Percentiles rank a stretch among this genome's conserved stretches.
Conservation (phyloP, 2,329 filamentous ascomycete genomes). For the Diaporthe citriasiana region DNA sequence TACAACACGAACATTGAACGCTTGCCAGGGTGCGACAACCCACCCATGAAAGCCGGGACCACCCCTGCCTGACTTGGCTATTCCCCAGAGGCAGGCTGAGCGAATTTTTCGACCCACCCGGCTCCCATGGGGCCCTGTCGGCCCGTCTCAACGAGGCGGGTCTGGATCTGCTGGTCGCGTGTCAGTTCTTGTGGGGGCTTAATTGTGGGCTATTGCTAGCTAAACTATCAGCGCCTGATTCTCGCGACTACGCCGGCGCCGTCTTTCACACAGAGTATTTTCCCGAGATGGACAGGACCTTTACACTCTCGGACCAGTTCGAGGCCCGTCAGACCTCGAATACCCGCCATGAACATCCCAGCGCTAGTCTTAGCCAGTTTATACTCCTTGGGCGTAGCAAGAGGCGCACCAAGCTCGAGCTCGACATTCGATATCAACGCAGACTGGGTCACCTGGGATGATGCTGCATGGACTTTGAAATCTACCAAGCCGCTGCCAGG, state of each 20-base stretch:
- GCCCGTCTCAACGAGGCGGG: not conserved
- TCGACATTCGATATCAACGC: slow-evolving; percentile 37
- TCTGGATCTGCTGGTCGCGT: slow-evolving; percentile 18
- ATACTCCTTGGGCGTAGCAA: slow-evolving; percentile 24
- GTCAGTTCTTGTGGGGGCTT: slow-evolving; percentile 1
- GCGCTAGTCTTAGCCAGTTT: slow-evolving; percentile 11
- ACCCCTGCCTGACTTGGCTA: not conserved
- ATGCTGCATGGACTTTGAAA: slow-evolving; percentile 39
- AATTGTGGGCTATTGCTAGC: not conserved
- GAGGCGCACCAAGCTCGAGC: slow-evolving; percentile 29
- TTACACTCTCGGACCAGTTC: slow-evolving; percentile 1
- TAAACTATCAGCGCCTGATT: not conserved
- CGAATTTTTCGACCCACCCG: not conserved
- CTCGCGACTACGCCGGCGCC: slow-evolving; percentile 8
- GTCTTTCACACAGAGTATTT: not conserved
- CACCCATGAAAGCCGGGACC: not conserved
- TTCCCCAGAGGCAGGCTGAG: not conserved
- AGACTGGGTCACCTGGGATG: slow-evolving; percentile 41
- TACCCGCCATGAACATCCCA: slow-evolving; percentile 23
- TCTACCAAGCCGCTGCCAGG: slow-evolving; percentile 41
- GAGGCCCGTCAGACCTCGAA: not conserved
- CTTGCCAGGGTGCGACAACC: slow-evolving; percentile 3
- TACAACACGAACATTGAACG: slow-evolving; percentile 15
- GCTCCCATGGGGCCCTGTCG: slow-evolving; percentile 14
- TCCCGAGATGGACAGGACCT: slow-evolving; percentile 5